A percentile compares a stretch with the other conserved stretches of the same genome.
Evolutionary conservation across 371 early-diverging fungal species (phyloP).

Genomic region (Coemansia sp.): DNA sequence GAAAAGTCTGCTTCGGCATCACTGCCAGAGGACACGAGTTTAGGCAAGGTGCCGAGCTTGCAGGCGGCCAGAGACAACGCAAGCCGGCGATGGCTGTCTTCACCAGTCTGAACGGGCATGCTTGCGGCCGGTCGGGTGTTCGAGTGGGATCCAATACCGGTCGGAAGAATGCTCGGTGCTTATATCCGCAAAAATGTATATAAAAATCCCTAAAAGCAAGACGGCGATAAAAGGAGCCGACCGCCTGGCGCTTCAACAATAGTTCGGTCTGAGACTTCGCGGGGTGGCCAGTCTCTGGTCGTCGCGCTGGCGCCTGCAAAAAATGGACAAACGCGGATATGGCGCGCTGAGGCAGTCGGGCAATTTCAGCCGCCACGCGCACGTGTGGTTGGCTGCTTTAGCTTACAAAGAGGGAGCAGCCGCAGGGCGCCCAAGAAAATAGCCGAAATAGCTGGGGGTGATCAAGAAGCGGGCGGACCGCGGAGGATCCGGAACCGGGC

Average conservation of each 20-base stretch:
- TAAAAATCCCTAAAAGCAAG: no score
- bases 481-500: no score
- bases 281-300: no score
- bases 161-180: no score
- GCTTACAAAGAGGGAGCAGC: neutral
- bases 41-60: constrained; percentile 1
- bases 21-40: neutral
- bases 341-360: neutral
- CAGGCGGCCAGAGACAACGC: constrained; percentile 3
- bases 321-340: constrained; percentile 4
- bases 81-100: neutral
- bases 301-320: no score
- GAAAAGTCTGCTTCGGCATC: neutral
- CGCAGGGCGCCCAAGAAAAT: neutral
- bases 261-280: no score
- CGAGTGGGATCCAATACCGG: neutral
- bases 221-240: no score
- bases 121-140: neutral
- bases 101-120: neutral
- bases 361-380: constrained; percentile 1
- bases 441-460: constrained; percentile 3
- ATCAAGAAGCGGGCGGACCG: neutral
- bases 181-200: no score
- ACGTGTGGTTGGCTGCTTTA: constrained; percentile 8
- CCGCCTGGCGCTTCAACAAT: no score